A percentile compares a stretch with the other conserved stretches of the same genome.
Evolutionary conservation across 2,329 filamentous ascomycete species (phyloP).

Genomic region (Exophiala calicioides): DNA sequence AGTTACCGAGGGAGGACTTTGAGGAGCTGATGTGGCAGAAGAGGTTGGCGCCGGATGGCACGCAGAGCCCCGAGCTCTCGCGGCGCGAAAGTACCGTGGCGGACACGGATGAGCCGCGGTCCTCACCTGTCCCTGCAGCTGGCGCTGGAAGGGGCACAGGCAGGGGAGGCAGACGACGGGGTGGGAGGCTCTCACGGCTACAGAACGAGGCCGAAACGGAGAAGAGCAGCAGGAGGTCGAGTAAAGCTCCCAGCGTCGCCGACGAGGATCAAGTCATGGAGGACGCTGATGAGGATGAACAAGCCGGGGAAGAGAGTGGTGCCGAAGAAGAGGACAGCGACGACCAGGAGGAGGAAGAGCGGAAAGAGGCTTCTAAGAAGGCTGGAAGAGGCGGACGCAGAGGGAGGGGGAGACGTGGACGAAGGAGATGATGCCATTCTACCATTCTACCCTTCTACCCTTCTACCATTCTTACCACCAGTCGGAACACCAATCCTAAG

Average conservation of each 20-base stretch:
- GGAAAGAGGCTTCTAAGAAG: conserved; percentile 12
- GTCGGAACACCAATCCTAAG: background rate
- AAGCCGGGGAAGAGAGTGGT: conserved; percentile 39
- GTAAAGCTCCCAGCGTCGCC: conserved; percentile 36
- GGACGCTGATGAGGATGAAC: conserved; percentile 38
- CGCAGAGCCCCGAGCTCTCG: conserved; percentile 31
- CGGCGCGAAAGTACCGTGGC: conserved; percentile 48
- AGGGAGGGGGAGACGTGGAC: conserved; percentile 48
- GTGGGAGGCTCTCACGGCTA: conserved; percentile 40
- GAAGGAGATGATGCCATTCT: conserved; percentile 39
- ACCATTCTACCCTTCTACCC: background rate
- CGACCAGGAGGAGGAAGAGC: conserved; percentile 38
- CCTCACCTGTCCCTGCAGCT: conserved; percentile 13
- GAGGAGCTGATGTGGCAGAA: conserved; percentile 52
- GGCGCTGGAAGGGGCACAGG: conserved; percentile 7
- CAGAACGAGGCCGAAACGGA: conserved; percentile 42
- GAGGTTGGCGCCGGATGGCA: conserved; percentile 40
- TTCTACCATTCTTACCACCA: too few relatives aligned
- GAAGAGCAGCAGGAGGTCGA: conserved; percentile 30
- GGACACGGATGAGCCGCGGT: conserved; percentile 49
- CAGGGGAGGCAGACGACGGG: conserved; percentile 37
- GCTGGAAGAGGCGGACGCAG: conserved; percentile 39
- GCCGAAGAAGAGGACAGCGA: conserved; percentile 40
- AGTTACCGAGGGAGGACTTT: conserved; percentile 57
- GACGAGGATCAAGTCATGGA: conserved; percentile 38